Evolutionary conservation across 108 stramenopile species (phyloP).

Genomic region (Heterococcus sp.): DNA sequence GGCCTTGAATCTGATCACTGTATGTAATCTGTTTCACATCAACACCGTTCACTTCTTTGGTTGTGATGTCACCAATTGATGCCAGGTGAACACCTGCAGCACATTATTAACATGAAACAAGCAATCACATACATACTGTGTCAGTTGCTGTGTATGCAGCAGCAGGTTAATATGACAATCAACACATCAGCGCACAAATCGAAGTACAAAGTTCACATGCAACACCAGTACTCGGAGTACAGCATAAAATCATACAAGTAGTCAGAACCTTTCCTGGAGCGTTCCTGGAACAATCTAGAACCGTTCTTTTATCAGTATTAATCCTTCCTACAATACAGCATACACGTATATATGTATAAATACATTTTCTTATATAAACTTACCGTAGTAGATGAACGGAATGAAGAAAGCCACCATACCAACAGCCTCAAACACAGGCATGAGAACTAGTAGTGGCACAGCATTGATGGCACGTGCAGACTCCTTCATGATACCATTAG

Average conservation of each 20-base stretch:
- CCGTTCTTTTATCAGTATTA: background rate
- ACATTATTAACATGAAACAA: no score
- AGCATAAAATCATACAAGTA: no score
- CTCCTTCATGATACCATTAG: constrained; percentile 71
- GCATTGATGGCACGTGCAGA: constrained; percentile 70
- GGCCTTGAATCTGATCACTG: constrained; percentile 8
- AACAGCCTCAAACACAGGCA: constrained; percentile 61
- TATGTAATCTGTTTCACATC: constrained; percentile 8
- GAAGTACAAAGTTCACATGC: no score
- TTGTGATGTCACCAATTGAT: constrained; percentile 3
- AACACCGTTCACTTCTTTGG: constrained; percentile 5
- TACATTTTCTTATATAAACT: constrained; percentile 6
- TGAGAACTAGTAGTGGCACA: constrained; percentile 72
- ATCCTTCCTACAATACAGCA: background rate
- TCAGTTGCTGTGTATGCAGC: background rate
- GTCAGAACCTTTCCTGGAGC: no score
- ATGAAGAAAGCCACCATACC: constrained; percentile 53
- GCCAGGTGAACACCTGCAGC: background rate
- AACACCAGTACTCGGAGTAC: no score
- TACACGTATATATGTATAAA: background rate
- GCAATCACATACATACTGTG: no score
- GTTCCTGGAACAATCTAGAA: no score
- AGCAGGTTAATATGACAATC: background rate
- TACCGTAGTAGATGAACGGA: constrained; percentile 52
- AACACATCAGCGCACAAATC: no score